Evolutionary conservation across 306 rosid species (phyloP).

Genomic region (Coriaria nepalensis): DNA sequence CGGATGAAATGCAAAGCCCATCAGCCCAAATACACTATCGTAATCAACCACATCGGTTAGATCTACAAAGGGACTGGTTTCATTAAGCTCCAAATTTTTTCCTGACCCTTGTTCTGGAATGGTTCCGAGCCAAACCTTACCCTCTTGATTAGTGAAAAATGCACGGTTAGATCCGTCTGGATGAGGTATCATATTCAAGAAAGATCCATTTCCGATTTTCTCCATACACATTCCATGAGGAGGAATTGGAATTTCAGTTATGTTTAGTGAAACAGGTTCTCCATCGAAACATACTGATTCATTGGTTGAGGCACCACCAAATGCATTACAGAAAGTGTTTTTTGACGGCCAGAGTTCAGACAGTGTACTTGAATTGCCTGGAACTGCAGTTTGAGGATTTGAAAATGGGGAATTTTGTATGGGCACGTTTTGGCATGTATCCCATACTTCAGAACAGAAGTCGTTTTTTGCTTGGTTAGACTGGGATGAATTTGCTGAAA

Average conservation of each 20-base stretch:
- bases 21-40: conserved; percentile 67
- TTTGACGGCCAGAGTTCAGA: conserved; percentile 69
- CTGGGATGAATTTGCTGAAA: conserved; percentile 52
- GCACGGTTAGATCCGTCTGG: conserved; percentile 94
- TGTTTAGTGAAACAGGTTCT: conserved; percentile 47
- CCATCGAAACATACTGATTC: conserved; percentile 71
- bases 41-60: conserved; percentile 68
- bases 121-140: conserved; percentile 71
- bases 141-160: conserved; percentile 66
- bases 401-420: conserved; percentile 71
- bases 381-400: conserved; percentile 48
- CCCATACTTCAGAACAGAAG: conserved; percentile 72
- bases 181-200: conserved; percentile 76
- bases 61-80: conserved; percentile 74
- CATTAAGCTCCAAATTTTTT: conserved; percentile 41
- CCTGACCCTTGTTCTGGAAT: conserved; percentile 67
- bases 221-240: conserved; percentile 82
- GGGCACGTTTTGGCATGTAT: conserved; percentile 60
- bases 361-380: conserved; percentile 32
- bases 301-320: conserved; percentile 57
- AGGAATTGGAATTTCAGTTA: conserved; percentile 25
- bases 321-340: conserved; percentile 61
- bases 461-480: conserved; percentile 34
- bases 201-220: conserved; percentile 87
- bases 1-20: conserved; percentile 97